Conservation (phyloP, 345 rosid genomes). For the Acer campestre region DNA sequence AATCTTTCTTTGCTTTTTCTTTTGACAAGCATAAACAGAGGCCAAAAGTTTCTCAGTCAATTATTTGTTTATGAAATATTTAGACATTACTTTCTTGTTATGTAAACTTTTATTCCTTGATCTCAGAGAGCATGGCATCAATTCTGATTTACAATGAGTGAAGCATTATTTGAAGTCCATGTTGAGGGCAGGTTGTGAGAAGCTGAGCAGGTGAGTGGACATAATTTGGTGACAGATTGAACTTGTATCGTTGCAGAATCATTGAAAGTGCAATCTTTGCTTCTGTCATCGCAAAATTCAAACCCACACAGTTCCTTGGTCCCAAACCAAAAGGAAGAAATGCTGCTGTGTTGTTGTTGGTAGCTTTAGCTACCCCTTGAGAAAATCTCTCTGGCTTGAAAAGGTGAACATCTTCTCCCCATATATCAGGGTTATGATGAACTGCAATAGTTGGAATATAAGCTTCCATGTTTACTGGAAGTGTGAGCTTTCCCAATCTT, state of each 20-base stretch:
- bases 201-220: constrained; percentile 26
- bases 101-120: too few relatives aligned
- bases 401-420: constrained; percentile 39
- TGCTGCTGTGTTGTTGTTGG: constrained; percentile 20
- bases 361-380: constrained; percentile 36
- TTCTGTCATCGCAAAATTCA: constrained; percentile 35
- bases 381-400: constrained; percentile 39
- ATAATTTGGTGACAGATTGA: constrained; percentile 38
- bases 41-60: background rate
- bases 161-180: constrained; percentile 37
- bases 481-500: constrained; percentile 22
- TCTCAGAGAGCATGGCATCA: background rate
- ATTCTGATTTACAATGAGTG: constrained; percentile 8
- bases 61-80: background rate
- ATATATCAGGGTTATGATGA: constrained; percentile 27
- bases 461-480: constrained; percentile 22
- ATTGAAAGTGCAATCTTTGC: constrained; percentile 37
- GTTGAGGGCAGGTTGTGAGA: constrained; percentile 23
- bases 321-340: constrained; percentile 42
- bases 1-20: too few relatives aligned
- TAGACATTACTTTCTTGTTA: too few relatives aligned
- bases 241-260: constrained; percentile 37
- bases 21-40: background rate
- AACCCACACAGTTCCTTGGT: constrained; percentile 32
- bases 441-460: constrained; percentile 23